Evolutionary conservation across 2,329 filamentous ascomycete genomes (phyloP), one percentile per base, ranked within the genome.

Genomic region (Nectriaceae sp.): DNA sequence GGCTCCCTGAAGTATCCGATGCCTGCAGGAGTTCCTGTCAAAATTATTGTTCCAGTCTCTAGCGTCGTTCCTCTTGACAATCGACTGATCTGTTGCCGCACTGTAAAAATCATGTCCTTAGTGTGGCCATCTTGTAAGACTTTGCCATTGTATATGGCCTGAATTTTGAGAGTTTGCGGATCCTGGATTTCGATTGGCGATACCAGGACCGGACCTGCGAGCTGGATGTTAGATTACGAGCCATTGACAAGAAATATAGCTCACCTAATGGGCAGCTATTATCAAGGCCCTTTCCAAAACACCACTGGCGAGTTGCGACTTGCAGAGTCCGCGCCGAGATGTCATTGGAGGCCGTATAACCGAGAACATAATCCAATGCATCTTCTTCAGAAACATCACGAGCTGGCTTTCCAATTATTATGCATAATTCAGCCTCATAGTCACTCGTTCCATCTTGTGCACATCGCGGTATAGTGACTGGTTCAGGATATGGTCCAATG

Each of bases 371-470:
- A 16, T 43, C 24, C 13, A 43, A 33, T 10, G 45, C 45, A 10
- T 37, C 33, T 3, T 47, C 40, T 18, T 47, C 45, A 15, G 39
- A 13, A 35, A 47, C 43, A 19, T 47, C 45, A 31, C 45, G 40
- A n/a, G 40, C 45, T 13, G 45, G 18, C 18, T 35, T 47, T 3
- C 45, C 45, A 33, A 47, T 47, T 3, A 47, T 21, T 1, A 24
- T 40, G 11, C 40, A 47, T 2, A 47, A 40, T 22, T 47, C 45
- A 13, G 19, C 40, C 21, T 47, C 45, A 16, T 47, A 47, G 20
- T 47, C 45, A 41, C 40, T 43, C 15, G 40, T 47, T 6, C 40
- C 40, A 29, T 47, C 45, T 29, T 47, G 45, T 2, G 45, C 45
- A 39, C 45, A 42, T 22, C 22, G 42, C 13, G 45, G 40, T 3